Base-by-base conservation (phyloP, 176 grass and related monocot species). In the Alloteropsis semialata region DNA sequence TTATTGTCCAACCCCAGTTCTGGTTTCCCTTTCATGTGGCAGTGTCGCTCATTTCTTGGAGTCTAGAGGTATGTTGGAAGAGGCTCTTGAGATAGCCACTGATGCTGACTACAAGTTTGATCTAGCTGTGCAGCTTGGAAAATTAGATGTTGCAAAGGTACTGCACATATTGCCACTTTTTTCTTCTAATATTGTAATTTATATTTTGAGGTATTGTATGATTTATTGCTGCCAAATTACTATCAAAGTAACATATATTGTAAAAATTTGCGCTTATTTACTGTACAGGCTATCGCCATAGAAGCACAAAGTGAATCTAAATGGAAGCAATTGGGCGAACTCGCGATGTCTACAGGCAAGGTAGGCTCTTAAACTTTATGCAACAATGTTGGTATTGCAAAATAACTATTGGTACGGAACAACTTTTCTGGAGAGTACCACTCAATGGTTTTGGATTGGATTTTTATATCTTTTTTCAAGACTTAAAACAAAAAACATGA, bases 41-140 rank as follows among this genome's bases (percentile, higher is more conserved):
- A 98, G 96, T 37, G 93, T 96, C 13, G 96, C 96, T 86, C 96
- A 90, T 90, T 98, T 98, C 85, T 84, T 98, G 89, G 96, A 98
- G 70, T 98, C 96, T 3, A 92, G 96, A 85, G 93, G 91, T 33
- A 98, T 98, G 96, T 76, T 98, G 73, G 96, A 98, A 81, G 96
- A 98, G 67, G 96, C 96, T 90, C 89, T 98, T 83, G 93, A 95
- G 74, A 92, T 98, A 88, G 96, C 96, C 59, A 98, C 91, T 72
- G 96, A 98, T 87, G 82, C 91, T 89, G 83, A 95, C 91, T 98
- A 98, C 85, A 96, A 84, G 78, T 98, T 98, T 90, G 93, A 98
- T 77, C 81, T 98, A 63, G 87, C 96, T 85, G 93, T 98, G 73
- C 96, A 98, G 63, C 96, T 98, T 88, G 93, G 96, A 56, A 93